Base-by-base conservation (phyloP, 352 stramenopile species). In the Pythium folliculosum region DNA sequence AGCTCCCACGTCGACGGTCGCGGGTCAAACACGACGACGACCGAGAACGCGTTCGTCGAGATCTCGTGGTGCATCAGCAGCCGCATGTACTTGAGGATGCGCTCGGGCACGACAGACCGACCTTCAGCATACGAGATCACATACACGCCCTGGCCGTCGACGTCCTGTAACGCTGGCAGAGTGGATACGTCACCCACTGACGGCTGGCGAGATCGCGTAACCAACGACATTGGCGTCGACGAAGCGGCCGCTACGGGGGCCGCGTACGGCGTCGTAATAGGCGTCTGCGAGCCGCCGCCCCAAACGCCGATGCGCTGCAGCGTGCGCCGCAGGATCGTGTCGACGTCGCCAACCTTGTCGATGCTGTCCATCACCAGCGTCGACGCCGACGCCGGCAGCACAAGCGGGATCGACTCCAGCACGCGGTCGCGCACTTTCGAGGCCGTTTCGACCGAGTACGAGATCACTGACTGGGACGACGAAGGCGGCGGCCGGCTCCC, bases 41-140 rank as follows among this genome's bases (percentile, higher is more conserved):
- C 84, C 38, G 82, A 88, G 72, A 94, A 94, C 5, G 86, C 84
- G 55, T 93, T 93, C n/a, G 86, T 91, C 27, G 82, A 88, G 32
- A 93, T 78, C 66, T 92, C 81, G 62, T 92, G 85, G 63, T 94
- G 84, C 86, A 94, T 94, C 32, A 94, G 75, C 60, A 94, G 68
- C 57, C 84, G 81, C 84, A 94, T 92, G 73, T 92, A 92, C 73
- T 94, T 92, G 62, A 94, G 75, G 52, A 92, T 89, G 19, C 86
- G 86, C 51, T 84, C 81, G 0, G 86, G 84, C 7, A 94, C 83
- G 3, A 93, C 77, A 3, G 81, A 92, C 17, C 64, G 64, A 32
- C 84, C 86, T 72, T 94, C 84, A 6, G 81, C 78, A 67, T 94
- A 94, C 23, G 86, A 92, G 19, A 94, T 58, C 62, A 93, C 86